phyloP scores from a whole-genome alignment of 306 rosid genomes.

The Fragaria vesca region DNA sequence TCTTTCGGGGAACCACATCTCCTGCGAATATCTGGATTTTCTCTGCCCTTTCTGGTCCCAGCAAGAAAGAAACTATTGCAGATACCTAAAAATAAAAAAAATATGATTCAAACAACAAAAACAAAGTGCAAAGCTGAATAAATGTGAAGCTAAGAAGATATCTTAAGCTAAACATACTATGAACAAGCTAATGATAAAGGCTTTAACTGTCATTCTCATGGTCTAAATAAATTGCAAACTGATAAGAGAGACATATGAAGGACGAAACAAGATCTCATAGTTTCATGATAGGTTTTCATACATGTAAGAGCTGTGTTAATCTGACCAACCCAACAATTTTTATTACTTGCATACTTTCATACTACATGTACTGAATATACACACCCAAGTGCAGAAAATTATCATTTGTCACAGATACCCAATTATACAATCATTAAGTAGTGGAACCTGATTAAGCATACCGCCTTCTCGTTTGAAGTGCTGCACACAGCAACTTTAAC shows the following conservation, averaged over 20 bases:
- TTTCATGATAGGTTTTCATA: background rate
- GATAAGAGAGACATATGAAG: background rate
- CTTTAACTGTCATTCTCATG: background rate
- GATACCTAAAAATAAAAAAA: constrained; percentile 65
- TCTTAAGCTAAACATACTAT: constrained; percentile 6
- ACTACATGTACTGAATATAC: background rate
- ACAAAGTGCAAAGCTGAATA: constrained; percentile 1
- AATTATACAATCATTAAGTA: constrained; percentile 24
- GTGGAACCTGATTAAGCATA: constrained; percentile 59
- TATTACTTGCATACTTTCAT: background rate
- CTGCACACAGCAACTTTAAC: constrained; percentile 97
- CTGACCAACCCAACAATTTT: background rate
- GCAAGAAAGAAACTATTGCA: constrained; percentile 84
- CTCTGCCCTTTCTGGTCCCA: constrained; percentile 88
- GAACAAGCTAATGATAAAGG: constrained; percentile 5
- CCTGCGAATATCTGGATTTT: constrained; percentile 93
- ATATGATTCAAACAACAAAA: constrained; percentile 25
- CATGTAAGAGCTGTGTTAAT: constrained; percentile 19
- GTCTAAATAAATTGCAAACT: background rate
- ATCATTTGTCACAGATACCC: constrained; percentile 10
- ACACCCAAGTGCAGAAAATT: background rate
- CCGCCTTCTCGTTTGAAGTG: constrained; percentile 99
- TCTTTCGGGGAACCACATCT: constrained; percentile 95
- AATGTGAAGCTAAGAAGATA: background rate
- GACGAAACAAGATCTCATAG: background rate